phyloP scores from a whole-genome alignment of 768 basidiomycete genomes.

The Hypholoma sublateritium region DNA sequence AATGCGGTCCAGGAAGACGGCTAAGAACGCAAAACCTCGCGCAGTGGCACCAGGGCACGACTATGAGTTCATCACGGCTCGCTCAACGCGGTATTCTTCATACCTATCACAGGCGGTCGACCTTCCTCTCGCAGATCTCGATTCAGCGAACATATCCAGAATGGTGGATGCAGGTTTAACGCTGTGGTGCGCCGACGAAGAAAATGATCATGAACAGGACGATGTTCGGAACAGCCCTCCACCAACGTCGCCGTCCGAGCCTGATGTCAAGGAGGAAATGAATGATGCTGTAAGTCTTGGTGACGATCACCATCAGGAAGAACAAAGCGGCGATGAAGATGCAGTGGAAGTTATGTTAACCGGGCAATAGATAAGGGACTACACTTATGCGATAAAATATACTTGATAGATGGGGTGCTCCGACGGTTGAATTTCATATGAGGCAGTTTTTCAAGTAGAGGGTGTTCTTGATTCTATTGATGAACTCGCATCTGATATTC shows the following conservation, averaged over 20 bases:
- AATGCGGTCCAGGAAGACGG: slow-evolving; percentile 15
- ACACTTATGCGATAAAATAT: neutral
- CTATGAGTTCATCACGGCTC: slow-evolving; percentile 51
- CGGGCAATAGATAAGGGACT: neutral
- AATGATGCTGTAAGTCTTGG: slow-evolving; percentile 4
- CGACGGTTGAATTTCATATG: neutral
- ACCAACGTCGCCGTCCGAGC: neutral
- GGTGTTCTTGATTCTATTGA: neutral
- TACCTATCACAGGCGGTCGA: slow-evolving; percentile 38
- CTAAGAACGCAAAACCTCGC: slow-evolving; percentile 11
- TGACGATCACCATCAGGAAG: slow-evolving; percentile 2
- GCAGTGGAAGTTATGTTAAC: slow-evolving; percentile 26
- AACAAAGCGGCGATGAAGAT: slow-evolving; percentile 23
- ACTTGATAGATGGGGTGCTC: neutral
- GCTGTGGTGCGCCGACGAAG: slow-evolving; percentile 36
- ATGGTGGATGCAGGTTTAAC: slow-evolving; percentile 48
- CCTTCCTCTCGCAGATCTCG: slow-evolving; percentile 43
- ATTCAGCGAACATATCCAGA: slow-evolving; percentile 46
- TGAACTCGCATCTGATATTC: slow-evolving; percentile 1
- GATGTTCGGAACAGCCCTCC: neutral
- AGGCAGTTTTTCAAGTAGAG: neutral
- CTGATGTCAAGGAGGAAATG: slow-evolving; percentile 9
- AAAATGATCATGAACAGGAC: slow-evolving; percentile 3
- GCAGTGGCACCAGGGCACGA: slow-evolving; percentile 28
- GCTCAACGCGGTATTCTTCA: slow-evolving; percentile 40